phyloP scores from a whole-genome alignment of 345 rosid species.

The Syzygium jambos region DNA sequence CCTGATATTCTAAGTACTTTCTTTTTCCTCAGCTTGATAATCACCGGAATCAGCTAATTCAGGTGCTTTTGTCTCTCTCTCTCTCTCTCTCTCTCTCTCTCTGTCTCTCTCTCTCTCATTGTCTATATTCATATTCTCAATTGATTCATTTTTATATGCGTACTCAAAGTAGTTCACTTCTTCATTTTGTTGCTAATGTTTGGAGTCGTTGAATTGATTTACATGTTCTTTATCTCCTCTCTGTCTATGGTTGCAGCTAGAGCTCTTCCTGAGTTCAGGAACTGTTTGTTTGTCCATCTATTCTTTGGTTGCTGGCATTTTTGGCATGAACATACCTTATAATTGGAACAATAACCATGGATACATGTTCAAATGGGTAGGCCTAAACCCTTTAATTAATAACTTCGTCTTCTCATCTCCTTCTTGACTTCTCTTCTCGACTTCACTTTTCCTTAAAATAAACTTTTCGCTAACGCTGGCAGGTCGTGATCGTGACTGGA shows the following conservation, averaged over 20 bases:
- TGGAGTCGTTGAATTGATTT: neutral
- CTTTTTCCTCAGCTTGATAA: slow-evolving; percentile 74
- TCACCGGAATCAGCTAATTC: slow-evolving; percentile 97
- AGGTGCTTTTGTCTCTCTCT: slow-evolving; percentile 33
- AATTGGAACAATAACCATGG: slow-evolving; percentile 63
- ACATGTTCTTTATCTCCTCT: neutral
- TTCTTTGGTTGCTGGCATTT: slow-evolving; percentile 77
- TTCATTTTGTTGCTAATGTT: neutral
- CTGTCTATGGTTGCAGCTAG: slow-evolving; percentile 42
- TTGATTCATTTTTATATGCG: neutral
- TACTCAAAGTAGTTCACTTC: neutral
- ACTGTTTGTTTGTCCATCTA: slow-evolving; percentile 55
- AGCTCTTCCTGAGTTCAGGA: slow-evolving; percentile 69
- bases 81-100: neutral
- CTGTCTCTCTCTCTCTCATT: neutral
- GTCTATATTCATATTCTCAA: neutral
- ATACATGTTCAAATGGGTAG: slow-evolving; percentile 81
- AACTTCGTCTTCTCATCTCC: neutral
- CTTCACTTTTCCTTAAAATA: neutral
- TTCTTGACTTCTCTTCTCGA: neutral
- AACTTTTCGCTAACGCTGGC: neutral
- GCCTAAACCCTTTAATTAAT: neutral
- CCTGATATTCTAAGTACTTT: neutral
- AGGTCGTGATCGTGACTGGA: slow-evolving; percentile 67
- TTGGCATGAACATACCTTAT: slow-evolving; percentile 96